These are phyloP conservation scores for Colletotrichum godetiae DNA, from an alignment of 2,329 filamentous ascomycete genomes.

Conservation along the genomic window DNA sequence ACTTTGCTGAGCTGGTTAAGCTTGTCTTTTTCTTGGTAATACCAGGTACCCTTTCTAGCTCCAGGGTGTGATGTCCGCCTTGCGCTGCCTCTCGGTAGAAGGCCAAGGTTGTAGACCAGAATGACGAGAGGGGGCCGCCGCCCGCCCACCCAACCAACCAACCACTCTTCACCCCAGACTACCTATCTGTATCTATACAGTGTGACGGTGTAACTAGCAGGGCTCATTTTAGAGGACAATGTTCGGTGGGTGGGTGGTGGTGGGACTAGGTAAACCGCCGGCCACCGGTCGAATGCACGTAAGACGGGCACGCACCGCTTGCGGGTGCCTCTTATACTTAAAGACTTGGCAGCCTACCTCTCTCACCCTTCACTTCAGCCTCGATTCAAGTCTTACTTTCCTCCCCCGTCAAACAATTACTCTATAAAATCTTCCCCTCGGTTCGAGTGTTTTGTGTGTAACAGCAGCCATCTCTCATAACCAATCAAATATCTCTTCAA, in stretches of 20 bases:
- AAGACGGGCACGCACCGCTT: neutral
- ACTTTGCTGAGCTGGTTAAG: no score
- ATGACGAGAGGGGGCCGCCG: no score
- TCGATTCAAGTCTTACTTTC: neutral
- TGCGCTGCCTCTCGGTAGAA: no score
- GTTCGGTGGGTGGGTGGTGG: neutral
- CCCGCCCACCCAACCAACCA: no score
- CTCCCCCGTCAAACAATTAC: neutral
- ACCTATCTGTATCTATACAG: no score
- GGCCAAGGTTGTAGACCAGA: no score
- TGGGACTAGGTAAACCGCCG: neutral
- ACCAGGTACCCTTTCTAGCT: neutral
- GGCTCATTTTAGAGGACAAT: neutral
- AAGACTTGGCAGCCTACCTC: neutral
- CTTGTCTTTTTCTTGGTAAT: neutral
- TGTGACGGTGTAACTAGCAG: neutral
- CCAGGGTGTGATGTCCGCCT: neutral
- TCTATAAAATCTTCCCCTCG: neutral
- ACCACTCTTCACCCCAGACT: no score
- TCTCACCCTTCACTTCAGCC: neutral
- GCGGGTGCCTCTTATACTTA: neutral
- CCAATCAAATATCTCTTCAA: neutral
- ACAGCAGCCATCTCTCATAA: neutral
- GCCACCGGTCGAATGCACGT: neutral
- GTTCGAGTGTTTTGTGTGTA: neutral